Percentiles rank a stretch among this genome's conserved stretches.
Evolutionary conservation across 2,329 filamentous ascomycete species (phyloP).

Genomic region (Sporothrix pseudoabietina): DNA sequence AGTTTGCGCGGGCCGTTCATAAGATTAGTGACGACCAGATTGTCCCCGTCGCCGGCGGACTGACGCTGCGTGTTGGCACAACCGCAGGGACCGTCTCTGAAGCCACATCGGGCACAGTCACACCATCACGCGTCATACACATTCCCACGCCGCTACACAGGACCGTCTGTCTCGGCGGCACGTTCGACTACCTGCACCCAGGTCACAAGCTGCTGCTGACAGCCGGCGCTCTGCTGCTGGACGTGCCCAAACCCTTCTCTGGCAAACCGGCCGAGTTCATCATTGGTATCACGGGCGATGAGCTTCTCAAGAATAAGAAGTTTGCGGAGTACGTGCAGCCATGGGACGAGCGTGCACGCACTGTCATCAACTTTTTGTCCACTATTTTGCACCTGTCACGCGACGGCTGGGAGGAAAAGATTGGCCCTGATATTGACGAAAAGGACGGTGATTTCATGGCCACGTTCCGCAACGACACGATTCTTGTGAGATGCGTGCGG

Average conservation of each 20-base stretch:
- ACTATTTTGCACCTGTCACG: slow-evolving; percentile 56
- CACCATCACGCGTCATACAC: slow-evolving; percentile 22
- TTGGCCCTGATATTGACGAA: slow-evolving; percentile 43
- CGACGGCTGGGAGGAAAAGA: slow-evolving; percentile 49
- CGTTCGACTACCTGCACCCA: slow-evolving; percentile 93
- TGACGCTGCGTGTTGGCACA: slow-evolving; percentile 44
- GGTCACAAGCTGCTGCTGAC: slow-evolving; percentile 96
- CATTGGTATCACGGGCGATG: slow-evolving; percentile 86
- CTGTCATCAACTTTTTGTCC: slow-evolving; percentile 72
- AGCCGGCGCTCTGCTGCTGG: slow-evolving; percentile 74
- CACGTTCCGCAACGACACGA: slow-evolving; percentile 58
- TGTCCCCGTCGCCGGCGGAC: slow-evolving; percentile 55
- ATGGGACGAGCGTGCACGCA: slow-evolving; percentile 73
- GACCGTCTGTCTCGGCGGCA: slow-evolving; percentile 82
- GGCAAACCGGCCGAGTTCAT: slow-evolving; percentile 61
- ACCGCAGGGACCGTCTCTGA: slow-evolving; percentile 24
- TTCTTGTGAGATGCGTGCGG: slow-evolving; percentile 76
- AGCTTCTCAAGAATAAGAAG: slow-evolving; percentile 85
- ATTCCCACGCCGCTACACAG: slow-evolving; percentile 48
- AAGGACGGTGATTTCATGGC: slow-evolving; percentile 54
- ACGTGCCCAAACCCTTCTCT: slow-evolving; percentile 49
- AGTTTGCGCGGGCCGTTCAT: slow-evolving; percentile 51
- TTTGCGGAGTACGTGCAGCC: slow-evolving; percentile 77
- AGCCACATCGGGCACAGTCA: neutral
- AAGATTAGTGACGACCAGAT: slow-evolving; percentile 55